Percentiles rank a stretch among this genome's conserved stretches.
Evolutionary conservation across 768 basidiomycete species (phyloP).

Genomic region (Russula ochroleuca): DNA sequence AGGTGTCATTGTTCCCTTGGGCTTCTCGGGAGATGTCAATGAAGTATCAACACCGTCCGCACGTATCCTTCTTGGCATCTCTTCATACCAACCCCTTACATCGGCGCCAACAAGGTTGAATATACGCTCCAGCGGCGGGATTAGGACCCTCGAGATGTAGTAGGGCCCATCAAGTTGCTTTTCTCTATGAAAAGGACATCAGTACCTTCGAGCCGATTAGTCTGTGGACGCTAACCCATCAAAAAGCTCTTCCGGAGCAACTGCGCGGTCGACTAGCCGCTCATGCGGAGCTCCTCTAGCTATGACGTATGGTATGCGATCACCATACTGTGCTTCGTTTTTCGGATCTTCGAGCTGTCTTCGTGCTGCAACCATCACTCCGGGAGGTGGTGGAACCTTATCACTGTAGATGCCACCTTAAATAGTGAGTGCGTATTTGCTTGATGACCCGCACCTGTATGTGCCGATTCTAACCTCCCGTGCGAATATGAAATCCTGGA

Average conservation of each 20-base stretch:
- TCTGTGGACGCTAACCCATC: conserved; percentile 44
- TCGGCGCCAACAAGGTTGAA: conserved; percentile 91
- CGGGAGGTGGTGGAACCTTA: conserved; percentile 83
- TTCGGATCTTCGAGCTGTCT: conserved; percentile 69
- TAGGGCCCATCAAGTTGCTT: conserved; percentile 79
- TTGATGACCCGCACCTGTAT: conserved; percentile 59
- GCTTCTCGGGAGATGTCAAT: conserved; percentile 37
- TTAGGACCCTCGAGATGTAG: conserved; percentile 82
- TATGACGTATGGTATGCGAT: conserved; percentile 91
- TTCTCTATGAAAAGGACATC: conserved; percentile 40
- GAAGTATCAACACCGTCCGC: conserved; percentile 38
- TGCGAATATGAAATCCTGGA: conserved; percentile 94
- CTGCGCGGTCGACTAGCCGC: conserved; percentile 69
- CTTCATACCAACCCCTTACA: conserved; percentile 79
- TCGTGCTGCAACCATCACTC: conserved; percentile 78
- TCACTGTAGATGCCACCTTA: conserved; percentile 48
- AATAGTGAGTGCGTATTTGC: not conserved
- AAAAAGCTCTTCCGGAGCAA: conserved; percentile 68
- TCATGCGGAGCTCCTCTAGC: conserved; percentile 55
- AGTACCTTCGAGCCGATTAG: not conserved
- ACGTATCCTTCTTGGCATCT: conserved; percentile 67
- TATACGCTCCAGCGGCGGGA: conserved; percentile 85
- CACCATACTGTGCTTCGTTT: conserved; percentile 86
- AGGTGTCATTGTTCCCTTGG: conserved; percentile 32
- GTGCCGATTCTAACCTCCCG: conserved; percentile 93